A percentile compares a stretch with the other conserved stretches of the same genome.
Evolutionary conservation across 2,329 filamentous ascomycete species (phyloP).

Genomic region (Akanthomyces lecanii): DNA sequence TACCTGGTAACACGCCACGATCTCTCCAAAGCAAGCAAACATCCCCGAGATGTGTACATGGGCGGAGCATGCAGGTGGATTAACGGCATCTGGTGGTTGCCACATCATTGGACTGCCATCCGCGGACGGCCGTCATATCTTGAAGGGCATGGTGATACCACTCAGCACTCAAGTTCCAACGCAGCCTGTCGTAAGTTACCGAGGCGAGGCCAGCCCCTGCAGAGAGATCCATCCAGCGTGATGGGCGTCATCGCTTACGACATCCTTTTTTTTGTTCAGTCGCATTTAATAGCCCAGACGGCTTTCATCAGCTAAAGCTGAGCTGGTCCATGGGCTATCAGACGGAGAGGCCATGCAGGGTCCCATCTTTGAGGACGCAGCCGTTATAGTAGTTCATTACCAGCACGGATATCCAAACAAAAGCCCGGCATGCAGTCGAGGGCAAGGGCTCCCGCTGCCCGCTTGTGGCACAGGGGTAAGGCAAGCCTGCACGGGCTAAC

Average conservation of each 20-base stretch:
- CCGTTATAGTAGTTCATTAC: not conserved
- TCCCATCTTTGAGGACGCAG: too few species aligned
- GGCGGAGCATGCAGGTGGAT: constrained; percentile 5
- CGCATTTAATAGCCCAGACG: too few species aligned
- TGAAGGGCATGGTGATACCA: not conserved
- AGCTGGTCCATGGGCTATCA: not conserved
- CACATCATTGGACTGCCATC: not conserved
- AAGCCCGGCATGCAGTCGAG: not conserved
- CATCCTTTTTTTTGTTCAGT: too few species aligned
- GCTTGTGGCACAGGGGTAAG: not conserved
- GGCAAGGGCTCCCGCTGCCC: not conserved
- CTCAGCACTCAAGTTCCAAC: not conserved
- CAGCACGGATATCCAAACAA: too few species aligned
- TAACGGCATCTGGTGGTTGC: not conserved
- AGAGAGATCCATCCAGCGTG: too few species aligned
- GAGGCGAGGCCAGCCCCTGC: not conserved
- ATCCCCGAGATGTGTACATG: not conserved
- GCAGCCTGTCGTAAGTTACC: not conserved
- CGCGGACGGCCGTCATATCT: not conserved
- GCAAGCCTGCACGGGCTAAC: not conserved
- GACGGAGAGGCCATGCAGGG: not conserved
- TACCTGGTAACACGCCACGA: constrained; percentile 14
- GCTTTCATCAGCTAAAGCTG: too few species aligned
- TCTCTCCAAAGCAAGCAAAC: constrained; percentile 10
- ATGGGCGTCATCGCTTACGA: too few species aligned